phyloP scores from a whole-genome alignment of 2,329 filamentous ascomycete genomes.

The Gaeumannomyces tritici region DNA sequence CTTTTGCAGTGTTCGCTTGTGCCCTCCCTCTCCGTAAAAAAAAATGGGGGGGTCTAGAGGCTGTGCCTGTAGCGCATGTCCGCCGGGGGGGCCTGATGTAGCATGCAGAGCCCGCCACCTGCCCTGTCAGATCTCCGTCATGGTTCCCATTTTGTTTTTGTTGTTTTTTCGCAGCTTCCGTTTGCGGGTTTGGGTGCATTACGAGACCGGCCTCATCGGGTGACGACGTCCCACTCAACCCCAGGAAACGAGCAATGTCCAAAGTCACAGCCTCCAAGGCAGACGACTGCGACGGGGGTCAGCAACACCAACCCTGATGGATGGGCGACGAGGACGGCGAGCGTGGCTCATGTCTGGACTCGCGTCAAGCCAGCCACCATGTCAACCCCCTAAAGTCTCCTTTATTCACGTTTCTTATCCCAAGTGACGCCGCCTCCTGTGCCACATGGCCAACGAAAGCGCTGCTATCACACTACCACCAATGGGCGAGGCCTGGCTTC shows the following conservation, averaged over 20 bases:
- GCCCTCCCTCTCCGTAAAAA: background rate
- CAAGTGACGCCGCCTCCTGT: background rate
- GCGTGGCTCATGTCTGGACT: background rate
- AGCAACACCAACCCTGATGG: background rate
- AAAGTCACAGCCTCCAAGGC: background rate
- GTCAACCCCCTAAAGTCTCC: background rate
- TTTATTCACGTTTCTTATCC: background rate
- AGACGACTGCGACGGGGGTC: background rate
- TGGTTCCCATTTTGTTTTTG: background rate
- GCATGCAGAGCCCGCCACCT: background rate
- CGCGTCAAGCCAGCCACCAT: background rate
- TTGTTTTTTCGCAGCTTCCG: background rate
- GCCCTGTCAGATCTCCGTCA: background rate
- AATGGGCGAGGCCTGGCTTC: too few species aligned
- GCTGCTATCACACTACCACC: too few species aligned
- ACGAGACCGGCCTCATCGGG: background rate
- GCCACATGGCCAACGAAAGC: background rate
- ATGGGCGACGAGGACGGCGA: too few species aligned
- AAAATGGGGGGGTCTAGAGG: background rate
- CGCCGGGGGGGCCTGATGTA: background rate
- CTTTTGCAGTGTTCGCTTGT: background rate
- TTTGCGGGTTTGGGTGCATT: background rate
- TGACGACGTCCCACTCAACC: background rate
- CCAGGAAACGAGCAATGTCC: background rate
- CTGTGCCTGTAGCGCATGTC: background rate